Percentiles rank a stretch among this genome's conserved stretches.
These are phyloP conservation scores for Tinospora cordifolia DNA, from an alignment of 164 flowering plant genomes.

Conservation along the genomic window DNA sequence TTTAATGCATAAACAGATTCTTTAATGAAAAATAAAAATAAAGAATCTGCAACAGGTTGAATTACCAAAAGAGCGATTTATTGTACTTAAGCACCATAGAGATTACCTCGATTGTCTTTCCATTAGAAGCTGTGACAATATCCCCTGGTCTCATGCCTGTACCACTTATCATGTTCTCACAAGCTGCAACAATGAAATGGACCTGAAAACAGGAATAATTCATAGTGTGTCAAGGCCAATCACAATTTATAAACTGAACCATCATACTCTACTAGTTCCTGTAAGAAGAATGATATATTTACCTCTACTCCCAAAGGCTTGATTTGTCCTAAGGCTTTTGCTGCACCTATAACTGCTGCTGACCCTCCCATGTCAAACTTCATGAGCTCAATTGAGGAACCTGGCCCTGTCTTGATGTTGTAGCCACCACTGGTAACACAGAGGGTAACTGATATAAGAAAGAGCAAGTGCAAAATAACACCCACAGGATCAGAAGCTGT, in stretches of 20 bases:
- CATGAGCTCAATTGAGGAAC: slow-evolving; percentile 86
- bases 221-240: neutral
- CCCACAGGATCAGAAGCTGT: neutral
- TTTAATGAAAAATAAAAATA: neutral
- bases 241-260: neutral
- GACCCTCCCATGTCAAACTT: slow-evolving; percentile 97
- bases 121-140: slow-evolving; percentile 82
- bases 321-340: slow-evolving; percentile 88
- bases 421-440: slow-evolving; percentile 79
- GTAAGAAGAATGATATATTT: slow-evolving; percentile 12
- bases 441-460: neutral
- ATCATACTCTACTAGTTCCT: neutral
- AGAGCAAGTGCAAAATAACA: neutral
- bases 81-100: neutral
- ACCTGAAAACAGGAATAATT: slow-evolving; percentile 33
- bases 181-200: slow-evolving; percentile 83
- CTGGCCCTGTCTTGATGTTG: slow-evolving; percentile 96
- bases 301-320: slow-evolving; percentile 96
- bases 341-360: slow-evolving; percentile 96
- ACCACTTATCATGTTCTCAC: slow-evolving; percentile 97
- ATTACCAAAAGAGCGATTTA: too few species aligned
- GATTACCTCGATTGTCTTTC: slow-evolving; percentile 86
- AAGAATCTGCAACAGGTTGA: too few species aligned
- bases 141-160: slow-evolving; percentile 97
- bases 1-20: too few species aligned